Conservation (phyloP, 2,329 filamentous ascomycete genomes). For the Aspergillus niger region DNA sequence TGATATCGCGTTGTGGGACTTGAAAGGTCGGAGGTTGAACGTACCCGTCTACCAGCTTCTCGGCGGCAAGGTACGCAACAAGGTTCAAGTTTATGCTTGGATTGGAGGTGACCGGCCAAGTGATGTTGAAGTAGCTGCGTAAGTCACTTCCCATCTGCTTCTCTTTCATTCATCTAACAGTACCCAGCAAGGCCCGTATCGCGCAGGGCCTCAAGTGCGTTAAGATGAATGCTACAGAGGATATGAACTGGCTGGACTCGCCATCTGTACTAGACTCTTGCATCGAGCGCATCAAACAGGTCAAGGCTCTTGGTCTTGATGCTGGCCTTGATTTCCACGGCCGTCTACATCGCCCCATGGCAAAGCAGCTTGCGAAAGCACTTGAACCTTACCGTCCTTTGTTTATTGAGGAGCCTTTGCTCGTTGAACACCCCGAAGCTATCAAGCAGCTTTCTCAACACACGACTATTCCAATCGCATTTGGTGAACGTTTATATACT, state of each 20-base stretch:
- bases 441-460: slow-evolving; percentile 62
- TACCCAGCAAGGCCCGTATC: slow-evolving; percentile 48
- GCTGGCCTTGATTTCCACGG: slow-evolving; percentile 78
- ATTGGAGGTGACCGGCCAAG: slow-evolving; percentile 72
- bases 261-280: slow-evolving; percentile 64
- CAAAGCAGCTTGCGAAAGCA: slow-evolving; percentile 69
- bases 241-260: slow-evolving; percentile 75
- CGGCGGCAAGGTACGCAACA: slow-evolving; percentile 70
- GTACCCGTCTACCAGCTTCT: slow-evolving; percentile 74
- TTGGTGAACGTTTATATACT: slow-evolving; percentile 71
- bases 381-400: slow-evolving; percentile 69
- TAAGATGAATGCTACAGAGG: slow-evolving; percentile 80
- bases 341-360: slow-evolving; percentile 75
- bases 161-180: neutral
- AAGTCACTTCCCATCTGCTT: slow-evolving; percentile 32
- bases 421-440: slow-evolving; percentile 68
- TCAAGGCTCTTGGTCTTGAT: slow-evolving; percentile 71
- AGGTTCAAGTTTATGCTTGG: slow-evolving; percentile 74
- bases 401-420: slow-evolving; percentile 73
- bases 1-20: slow-evolving; percentile 78
- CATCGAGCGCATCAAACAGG: slow-evolving; percentile 67
- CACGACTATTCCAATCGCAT: slow-evolving; percentile 66
- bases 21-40: slow-evolving; percentile 65
- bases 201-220: slow-evolving; percentile 49
- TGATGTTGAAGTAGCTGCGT: slow-evolving; percentile 63